Base-by-base conservation (phyloP, 495 filamentous ascomycete genomes). In the Penicillium argentinense region DNA sequence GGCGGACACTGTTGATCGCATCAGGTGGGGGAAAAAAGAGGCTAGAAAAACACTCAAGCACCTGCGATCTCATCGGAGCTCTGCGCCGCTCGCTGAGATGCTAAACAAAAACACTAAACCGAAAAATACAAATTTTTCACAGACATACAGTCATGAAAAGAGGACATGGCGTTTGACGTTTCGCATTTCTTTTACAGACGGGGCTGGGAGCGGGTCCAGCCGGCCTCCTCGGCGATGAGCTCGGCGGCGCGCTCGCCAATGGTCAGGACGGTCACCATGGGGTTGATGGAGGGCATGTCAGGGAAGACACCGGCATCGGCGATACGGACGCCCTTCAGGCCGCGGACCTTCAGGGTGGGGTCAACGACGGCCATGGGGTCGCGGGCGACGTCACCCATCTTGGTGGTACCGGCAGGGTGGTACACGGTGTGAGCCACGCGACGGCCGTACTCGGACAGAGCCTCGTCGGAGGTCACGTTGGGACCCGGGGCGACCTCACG, bases 391-490 rank as follows among this genome's bases (percentile, higher is more conserved):
- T 87, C 78, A 14, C 88, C 88, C 88, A 93, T 93, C 74, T 88
- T 91, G 39, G 88, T 90, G 19, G 88, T 93, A 40, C 88, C 88
- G 23, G 85, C 85, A 0, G 88, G 88, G 63, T 93, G 88, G 62
- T 93, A 93, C 4, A 93, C 88, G 1, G 88, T 93, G 62, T 91
- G 87, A 11, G 88, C 87, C 3, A 81, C 87, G 22, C 76, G 77
- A 24, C 88, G 74, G 22, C 80, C 86, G 61, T 91, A 91, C 71
- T 88, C 82, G 49, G 74, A 81, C 9, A 92, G 73, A 36, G 79
- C 85, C 55, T 87, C 83, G 50, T 92, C 86, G 3, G 79, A 80
- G 52, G 81, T 76, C 11, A 88, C 57, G 16, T 76, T 66, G 11
- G 83, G 84, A 7, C 88, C 87, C 0, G 88, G 88, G 1, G 87